These are phyloP conservation scores for Melaleuca alternifolia DNA, from an alignment of 345 rosid genomes.

Conservation along the genomic window DNA sequence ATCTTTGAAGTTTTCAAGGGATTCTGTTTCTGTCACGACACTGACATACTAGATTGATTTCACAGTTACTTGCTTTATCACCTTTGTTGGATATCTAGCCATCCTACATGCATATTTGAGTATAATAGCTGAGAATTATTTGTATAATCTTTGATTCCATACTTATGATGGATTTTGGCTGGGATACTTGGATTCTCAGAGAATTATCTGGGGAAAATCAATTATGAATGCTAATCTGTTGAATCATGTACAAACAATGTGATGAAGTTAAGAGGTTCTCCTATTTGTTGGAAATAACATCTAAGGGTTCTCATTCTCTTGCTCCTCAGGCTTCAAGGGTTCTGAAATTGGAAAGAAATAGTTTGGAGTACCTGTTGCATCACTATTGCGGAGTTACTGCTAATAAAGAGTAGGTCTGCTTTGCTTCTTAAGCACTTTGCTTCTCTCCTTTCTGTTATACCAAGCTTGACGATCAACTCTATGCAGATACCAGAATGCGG, in stretches of 20 bases:
- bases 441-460: background rate
- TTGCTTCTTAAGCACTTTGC: background rate
- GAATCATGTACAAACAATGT: background rate
- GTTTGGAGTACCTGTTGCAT: constrained; percentile 73
- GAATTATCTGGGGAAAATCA: background rate
- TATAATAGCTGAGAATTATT: background rate
- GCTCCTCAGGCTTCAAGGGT: constrained; percentile 71
- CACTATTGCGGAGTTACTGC: constrained; percentile 74
- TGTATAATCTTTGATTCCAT: background rate
- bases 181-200: background rate
- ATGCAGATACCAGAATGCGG: constrained; percentile 91
- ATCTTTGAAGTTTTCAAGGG: background rate
- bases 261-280: background rate
- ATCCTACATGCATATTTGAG: background rate
- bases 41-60: background rate
- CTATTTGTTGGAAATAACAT: background rate
- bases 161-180: background rate
- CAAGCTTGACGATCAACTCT: constrained; percentile 10
- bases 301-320: background rate
- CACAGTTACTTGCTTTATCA: background rate
- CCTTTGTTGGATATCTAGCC: background rate
- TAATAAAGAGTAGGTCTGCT: constrained; percentile 63
- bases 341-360: constrained; percentile 78
- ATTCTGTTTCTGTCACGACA: background rate
- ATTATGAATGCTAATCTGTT: background rate